These are phyloP conservation scores for Fraxinus baroniana DNA, from an alignment of 305 asterid genomes.

Conservation along the genomic window DNA sequence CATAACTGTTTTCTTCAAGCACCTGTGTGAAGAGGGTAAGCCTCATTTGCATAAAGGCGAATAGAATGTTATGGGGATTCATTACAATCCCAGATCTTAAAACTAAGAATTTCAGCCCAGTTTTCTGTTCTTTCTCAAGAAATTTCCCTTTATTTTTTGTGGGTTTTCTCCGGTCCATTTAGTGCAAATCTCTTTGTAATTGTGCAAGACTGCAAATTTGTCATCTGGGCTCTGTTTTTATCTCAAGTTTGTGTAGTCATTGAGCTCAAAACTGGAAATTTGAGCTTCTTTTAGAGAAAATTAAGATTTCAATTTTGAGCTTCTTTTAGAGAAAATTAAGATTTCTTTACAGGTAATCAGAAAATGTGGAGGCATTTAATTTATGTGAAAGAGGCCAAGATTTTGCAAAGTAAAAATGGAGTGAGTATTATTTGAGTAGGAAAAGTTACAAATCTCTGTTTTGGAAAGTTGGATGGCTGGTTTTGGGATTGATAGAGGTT, in stretches of 20 bases:
- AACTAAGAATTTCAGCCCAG: constrained; percentile 42
- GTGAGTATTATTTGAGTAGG: constrained; percentile 36
- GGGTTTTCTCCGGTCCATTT: constrained; percentile 23
- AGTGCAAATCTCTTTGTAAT: constrained; percentile 20
- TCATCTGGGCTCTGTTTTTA: constrained; percentile 30
- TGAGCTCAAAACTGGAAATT: constrained; percentile 12
- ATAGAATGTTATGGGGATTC: constrained; percentile 46
- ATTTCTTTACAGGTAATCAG: constrained; percentile 15
- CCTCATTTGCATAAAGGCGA: constrained; percentile 15
- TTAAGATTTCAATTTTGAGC: constrained; percentile 18
- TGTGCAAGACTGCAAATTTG: constrained; percentile 35
- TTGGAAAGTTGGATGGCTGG: constrained; percentile 44
- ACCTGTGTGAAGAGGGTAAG: constrained; percentile 20
- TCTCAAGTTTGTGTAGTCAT: constrained; percentile 21
- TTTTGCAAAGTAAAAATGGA: constrained; percentile 35
- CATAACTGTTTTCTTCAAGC: too few relatives aligned
- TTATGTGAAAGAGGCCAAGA: constrained; percentile 22
- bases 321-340: not conserved
- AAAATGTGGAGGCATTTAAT: constrained; percentile 22
- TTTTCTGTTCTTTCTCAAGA: constrained; percentile 40
- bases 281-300: constrained; percentile 12
- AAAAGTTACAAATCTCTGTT: constrained; percentile 39
- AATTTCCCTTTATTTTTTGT: constrained; percentile 30
- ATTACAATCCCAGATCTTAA: constrained; percentile 67
- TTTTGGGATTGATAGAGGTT: constrained; percentile 48